Evolutionary conservation across 129 eudicot species (phyloP).

Genomic region (Daucus carota): DNA sequence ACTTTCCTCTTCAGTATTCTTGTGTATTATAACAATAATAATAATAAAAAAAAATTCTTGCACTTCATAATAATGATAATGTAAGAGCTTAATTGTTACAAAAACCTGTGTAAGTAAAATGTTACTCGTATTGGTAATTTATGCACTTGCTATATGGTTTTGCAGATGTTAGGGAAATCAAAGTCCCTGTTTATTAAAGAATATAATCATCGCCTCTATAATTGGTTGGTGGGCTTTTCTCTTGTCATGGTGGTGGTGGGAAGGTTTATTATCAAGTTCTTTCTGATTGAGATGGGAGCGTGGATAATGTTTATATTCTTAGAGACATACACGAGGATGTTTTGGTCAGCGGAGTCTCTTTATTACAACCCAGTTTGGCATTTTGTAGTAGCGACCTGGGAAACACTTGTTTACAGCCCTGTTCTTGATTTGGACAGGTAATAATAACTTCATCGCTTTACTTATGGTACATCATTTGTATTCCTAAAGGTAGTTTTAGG

Average conservation of each 20-base stretch:
- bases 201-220: conserved; percentile 86
- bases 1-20: not conserved
- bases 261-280: conserved; percentile 72
- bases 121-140: not conserved
- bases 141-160: not conserved
- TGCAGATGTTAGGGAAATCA: conserved; percentile 96
- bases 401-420: conserved; percentile 91
- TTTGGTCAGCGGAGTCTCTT: conserved; percentile 96
- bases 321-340: conserved; percentile 94
- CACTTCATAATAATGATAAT: not conserved
- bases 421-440: conserved; percentile 96
- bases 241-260: conserved; percentile 97
- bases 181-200: conserved; percentile 84
- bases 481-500: not conserved
- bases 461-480: not conserved
- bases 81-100: not conserved
- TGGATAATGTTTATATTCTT: conserved; percentile 91
- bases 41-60: not conserved
- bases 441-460: not conserved
- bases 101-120: not conserved
- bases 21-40: not conserved
- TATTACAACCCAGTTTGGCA: conserved; percentile 98
- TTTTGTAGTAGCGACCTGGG: conserved; percentile 82
- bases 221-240: conserved; percentile 94
- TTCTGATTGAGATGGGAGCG: conserved; percentile 84